A percentile compares a stretch with the other conserved stretches of the same genome.
Evolutionary conservation across 1,284 basidiomycete species (phyloP).

Genomic region (Ustilago trichophora): DNA sequence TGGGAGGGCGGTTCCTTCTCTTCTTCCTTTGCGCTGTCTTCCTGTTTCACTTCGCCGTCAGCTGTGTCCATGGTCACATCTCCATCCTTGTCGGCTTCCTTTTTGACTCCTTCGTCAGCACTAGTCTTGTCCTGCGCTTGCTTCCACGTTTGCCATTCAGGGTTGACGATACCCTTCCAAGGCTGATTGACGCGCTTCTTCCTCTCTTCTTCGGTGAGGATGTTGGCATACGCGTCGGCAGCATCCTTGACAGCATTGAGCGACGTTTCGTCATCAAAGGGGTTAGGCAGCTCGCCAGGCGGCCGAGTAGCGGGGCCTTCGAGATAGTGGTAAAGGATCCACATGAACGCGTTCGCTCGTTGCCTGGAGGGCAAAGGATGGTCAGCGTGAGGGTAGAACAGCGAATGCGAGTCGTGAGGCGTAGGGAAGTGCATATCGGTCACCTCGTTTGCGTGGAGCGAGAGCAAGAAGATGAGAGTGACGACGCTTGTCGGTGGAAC

Average conservation of each 20-base stretch:
- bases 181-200: constrained; percentile 37
- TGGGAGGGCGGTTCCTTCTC: constrained; percentile 43
- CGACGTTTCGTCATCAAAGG: constrained; percentile 57
- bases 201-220: constrained; percentile 32
- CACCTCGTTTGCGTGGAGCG: constrained; percentile 53
- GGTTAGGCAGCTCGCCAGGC: constrained; percentile 53
- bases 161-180: constrained; percentile 58
- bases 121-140: constrained; percentile 25
- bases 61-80: constrained; percentile 31
- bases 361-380: constrained; percentile 53
- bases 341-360: constrained; percentile 60
- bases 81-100: constrained; percentile 32
- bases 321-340: constrained; percentile 64
- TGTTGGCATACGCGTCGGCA: constrained; percentile 34
- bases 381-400: constrained; percentile 62
- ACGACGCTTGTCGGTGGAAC: constrained; percentile 59
- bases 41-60: constrained; percentile 6
- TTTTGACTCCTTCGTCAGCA: constrained; percentile 23
- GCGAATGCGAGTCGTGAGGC: constrained; percentile 57
- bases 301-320: constrained; percentile 56
- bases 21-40: constrained; percentile 6
- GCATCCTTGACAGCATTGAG: constrained; percentile 33
- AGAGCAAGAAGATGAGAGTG: constrained; percentile 61
- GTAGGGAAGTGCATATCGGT: constrained; percentile 55
- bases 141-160: constrained; percentile 52